These are phyloP conservation scores for Epichloe hybrida DNA, from an alignment of 2,329 filamentous ascomycete genomes.

Conservation along the genomic window DNA sequence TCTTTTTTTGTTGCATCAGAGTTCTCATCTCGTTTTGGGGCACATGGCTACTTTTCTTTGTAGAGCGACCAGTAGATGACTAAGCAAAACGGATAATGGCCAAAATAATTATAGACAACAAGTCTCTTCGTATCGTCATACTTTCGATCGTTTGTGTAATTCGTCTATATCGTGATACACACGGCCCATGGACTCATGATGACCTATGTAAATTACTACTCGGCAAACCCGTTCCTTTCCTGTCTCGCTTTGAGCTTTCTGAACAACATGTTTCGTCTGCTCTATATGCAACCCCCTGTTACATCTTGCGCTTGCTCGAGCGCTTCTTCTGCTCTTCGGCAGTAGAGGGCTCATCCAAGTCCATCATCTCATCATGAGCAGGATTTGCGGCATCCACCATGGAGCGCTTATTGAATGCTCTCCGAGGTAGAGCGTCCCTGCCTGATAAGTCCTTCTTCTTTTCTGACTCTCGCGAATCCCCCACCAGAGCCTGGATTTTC, in stretches of 20 bases:
- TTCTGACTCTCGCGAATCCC: constrained; percentile 30
- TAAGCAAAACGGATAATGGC: background rate
- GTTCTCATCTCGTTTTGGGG: background rate
- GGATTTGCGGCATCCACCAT: constrained; percentile 31
- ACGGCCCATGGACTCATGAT: background rate
- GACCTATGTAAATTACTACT: background rate
- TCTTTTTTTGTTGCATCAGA: background rate
- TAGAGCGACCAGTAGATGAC: background rate
- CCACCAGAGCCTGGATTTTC: constrained; percentile 35
- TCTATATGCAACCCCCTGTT: constrained; percentile 4
- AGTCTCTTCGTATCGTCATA: constrained; percentile 6
- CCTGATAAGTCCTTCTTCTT: constrained; percentile 16
- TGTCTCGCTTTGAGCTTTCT: background rate
- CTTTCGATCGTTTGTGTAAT: constrained; percentile 15
- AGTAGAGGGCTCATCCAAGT: constrained; percentile 39
- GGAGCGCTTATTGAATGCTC: constrained; percentile 18
- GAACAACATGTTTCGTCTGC: background rate
- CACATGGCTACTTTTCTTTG: background rate
- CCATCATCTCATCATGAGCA: constrained; percentile 37
- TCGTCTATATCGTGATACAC: constrained; percentile 16
- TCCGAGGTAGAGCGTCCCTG: constrained; percentile 14
- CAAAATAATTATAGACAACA: background rate
- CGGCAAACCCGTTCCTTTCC: background rate
- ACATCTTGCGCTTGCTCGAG: constrained; percentile 41
- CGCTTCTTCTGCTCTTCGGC: constrained; percentile 36